Evolutionary conservation across 306 rosid species (phyloP).

Genomic region (Chamaecrista fasciculata): DNA sequence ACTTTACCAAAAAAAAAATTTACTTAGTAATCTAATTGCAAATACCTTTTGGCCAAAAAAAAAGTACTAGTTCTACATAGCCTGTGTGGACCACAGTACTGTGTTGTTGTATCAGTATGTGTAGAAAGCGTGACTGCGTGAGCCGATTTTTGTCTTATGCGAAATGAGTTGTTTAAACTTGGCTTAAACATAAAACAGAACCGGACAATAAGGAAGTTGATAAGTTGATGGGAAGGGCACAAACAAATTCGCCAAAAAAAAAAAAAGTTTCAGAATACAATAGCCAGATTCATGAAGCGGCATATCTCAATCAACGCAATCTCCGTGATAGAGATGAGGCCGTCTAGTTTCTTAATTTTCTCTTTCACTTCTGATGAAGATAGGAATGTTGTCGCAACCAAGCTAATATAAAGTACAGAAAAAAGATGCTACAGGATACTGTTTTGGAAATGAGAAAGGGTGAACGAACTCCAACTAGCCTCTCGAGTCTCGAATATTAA

Average conservation of each 20-base stretch:
- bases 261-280: not conserved
- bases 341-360: not conserved
- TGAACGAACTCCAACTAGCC: not conserved
- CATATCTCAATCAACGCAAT: not conserved
- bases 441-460: not conserved
- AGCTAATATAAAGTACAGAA: not conserved
- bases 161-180: not conserved
- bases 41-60: no score
- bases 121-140: no score
- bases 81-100: not conserved
- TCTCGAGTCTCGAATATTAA: no score
- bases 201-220: not conserved
- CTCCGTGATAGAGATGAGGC: constrained; percentile 3
- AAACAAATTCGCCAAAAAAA: not conserved
- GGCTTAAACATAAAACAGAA: not conserved
- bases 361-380: not conserved
- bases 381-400: not conserved
- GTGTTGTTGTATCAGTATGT: no score
- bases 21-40: no score
- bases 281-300: not conserved
- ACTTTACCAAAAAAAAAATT: not conserved
- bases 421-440: not conserved
- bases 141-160: not conserved
- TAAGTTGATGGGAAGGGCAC: not conserved
- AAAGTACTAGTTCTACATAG: no score